Conservation (phyloP, 495 filamentous ascomycete genomes). For the Penicillium paxilli region DNA sequence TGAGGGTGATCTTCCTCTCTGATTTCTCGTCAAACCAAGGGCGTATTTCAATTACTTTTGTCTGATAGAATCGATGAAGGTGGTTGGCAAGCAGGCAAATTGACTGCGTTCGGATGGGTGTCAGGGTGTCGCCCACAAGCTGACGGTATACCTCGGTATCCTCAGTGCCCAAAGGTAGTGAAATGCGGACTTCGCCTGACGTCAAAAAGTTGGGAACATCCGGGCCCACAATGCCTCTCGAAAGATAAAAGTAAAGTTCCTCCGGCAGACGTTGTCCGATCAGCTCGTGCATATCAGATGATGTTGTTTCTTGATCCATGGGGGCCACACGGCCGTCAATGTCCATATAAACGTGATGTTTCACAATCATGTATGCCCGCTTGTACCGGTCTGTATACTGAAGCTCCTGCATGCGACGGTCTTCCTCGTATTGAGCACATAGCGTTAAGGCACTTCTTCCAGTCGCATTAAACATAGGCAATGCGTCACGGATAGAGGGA, state of each 20-base stretch:
- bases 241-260: slow-evolving; percentile 90
- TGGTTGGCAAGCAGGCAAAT: slow-evolving; percentile 73
- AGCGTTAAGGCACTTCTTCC: slow-evolving; percentile 62
- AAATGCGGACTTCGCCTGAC: slow-evolving; percentile 70
- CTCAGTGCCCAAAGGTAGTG: slow-evolving; percentile 78
- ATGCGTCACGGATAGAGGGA: slow-evolving; percentile 62
- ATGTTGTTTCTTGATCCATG: slow-evolving; percentile 65
- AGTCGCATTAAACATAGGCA: slow-evolving; percentile 68
- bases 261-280: slow-evolving; percentile 86
- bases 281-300: slow-evolving; percentile 82
- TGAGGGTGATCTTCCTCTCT: slow-evolving; percentile 64
- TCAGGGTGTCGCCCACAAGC: slow-evolving; percentile 70
- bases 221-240: slow-evolving; percentile 75
- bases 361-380: slow-evolving; percentile 77
- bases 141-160: slow-evolving; percentile 77
- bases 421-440: slow-evolving; percentile 69
- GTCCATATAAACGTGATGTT: slow-evolving; percentile 82
- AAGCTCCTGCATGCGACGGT: slow-evolving; percentile 64
- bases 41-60: slow-evolving; percentile 69
- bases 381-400: slow-evolving; percentile 83
- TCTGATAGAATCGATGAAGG: slow-evolving; percentile 77
- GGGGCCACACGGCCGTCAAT: slow-evolving; percentile 72
- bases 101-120: slow-evolving; percentile 70
- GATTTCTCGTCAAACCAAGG: slow-evolving; percentile 83
- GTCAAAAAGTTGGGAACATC: slow-evolving; percentile 80